Evolutionary conservation across 2,329 filamentous ascomycete species (phyloP), one percentile per base, ranked within the genome.

Genomic region (Escovopsis weberi): DNA sequence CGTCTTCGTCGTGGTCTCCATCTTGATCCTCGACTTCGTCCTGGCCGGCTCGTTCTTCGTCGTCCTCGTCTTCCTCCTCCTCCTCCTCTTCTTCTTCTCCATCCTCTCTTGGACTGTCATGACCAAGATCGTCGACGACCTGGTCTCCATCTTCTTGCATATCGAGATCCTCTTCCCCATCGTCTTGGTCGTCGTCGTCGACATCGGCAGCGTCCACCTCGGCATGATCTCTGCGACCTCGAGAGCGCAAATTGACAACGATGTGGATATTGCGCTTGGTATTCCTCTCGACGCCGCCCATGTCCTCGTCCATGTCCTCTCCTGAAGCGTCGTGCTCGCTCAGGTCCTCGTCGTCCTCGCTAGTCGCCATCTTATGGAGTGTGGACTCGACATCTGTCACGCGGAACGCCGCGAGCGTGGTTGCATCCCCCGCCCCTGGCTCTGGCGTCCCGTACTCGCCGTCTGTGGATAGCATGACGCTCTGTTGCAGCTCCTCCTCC

Each of bases 401-500:
- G 30, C 39, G 11, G 11, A 47, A 45, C 36, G 53, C 51, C n/a
- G 49, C 48, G 39, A 55, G 51, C 26, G 44, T 51, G 33, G 44
- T 49, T 34, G 42, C 47, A 40, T 48, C 49, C 38, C 52, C 53
- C 37, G 61, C 61, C 38, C 51, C 56, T 32, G 55, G 54, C 26
- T 62, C 53, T n/a, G 49, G 49, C 12, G 51, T 58, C 40, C 58
- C 61, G 43, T 66, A 67, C 33, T 67, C 65, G 39, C 63, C 65
- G 43, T 67, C 68, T 44, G 72, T 69, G 6, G 70, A 72, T 43
- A 68, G 61, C 49, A 70, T 60, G 37, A 67, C 68, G 55, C 70
- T 74, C 51, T 73, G 69, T 52, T 75, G 73, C 44, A 74, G 62
- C 55, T 75, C 69, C 45, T 77, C 72, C 54, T 75, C 67, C 60